Evolutionary conservation across 495 filamentous ascomycete genomes (phyloP), one percentile per base, ranked within the genome.

Genomic region (Aspergillus bridgeri): DNA sequence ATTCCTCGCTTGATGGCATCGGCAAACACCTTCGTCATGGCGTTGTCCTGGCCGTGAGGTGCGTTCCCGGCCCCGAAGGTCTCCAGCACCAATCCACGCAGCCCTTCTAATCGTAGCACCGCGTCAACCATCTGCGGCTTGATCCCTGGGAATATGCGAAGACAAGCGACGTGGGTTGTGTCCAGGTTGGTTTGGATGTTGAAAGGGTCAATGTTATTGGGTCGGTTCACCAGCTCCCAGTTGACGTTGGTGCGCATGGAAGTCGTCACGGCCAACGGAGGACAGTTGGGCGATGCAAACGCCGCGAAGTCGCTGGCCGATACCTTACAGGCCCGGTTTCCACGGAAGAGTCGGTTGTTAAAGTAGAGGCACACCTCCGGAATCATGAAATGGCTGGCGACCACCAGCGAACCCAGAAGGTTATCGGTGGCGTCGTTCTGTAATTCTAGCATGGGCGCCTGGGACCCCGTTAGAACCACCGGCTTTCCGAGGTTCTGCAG

Each of bases 371-470:
- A 93, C 27, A 98, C 92, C 69, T 98, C 94, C 0, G 94, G 92
- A 60, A 98, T 92, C 76, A 91, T 89, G 72, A 97, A 98, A 54
- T 95, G 94, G 48, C 92, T 93, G 6, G 94, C 94, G 58, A 98
- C 89, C 66, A 96, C 92, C 54, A 98, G 79, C 20, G 91, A 91
- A 24, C 90, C 89, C 11, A 98, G 86, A 15, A 98, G 78, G 64
- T 98, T 98, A 72, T 96, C 92, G n/a, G 91, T 90, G 6, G 94
- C 94, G 72, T 98, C 94, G 42, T 87, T 96, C 67, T 97, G 91
- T 19, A 97, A 81, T 53, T 92, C 87, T 24, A 93, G 85, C 81
- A 98, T 98, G 21, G 91, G 89, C 0, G 92, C 88, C 74, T 98
- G 94, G 1, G 90, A 91, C 0, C 92, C 93, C 0, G 91, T 97